These are phyloP conservation scores for Fusarium buxicola DNA, from an alignment of 2,329 filamentous ascomycete species.

Conservation along the genomic window DNA sequence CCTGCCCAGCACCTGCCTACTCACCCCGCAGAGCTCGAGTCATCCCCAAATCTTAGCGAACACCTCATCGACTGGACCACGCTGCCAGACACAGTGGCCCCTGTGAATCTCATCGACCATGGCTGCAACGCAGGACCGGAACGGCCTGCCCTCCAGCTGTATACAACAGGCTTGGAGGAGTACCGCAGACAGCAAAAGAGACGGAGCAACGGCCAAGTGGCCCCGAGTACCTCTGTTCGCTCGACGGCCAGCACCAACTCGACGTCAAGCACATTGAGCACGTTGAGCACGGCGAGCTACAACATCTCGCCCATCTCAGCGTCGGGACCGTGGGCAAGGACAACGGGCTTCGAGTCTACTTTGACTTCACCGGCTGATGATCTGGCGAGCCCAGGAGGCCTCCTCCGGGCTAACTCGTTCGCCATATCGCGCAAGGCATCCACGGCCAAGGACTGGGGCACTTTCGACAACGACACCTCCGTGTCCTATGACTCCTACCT, in stretches of 20 bases:
- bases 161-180: constrained; percentile 52
- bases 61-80: constrained; percentile 47
- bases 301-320: constrained; percentile 62
- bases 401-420: constrained; percentile 44
- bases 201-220: constrained; percentile 56
- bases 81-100: constrained; percentile 41
- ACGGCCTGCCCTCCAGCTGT: constrained; percentile 55
- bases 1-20: constrained; percentile 38
- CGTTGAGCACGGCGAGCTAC: constrained; percentile 54
- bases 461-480: constrained; percentile 47
- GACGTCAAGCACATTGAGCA: constrained; percentile 54
- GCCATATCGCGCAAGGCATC: constrained; percentile 37
- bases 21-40: constrained; percentile 44
- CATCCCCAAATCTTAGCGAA: constrained; percentile 34
- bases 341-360: constrained; percentile 55
- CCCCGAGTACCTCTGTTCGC: constrained; percentile 61
- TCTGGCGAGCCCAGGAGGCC: constrained; percentile 50
- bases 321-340: constrained; percentile 54
- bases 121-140: constrained; percentile 30
- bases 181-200: constrained; percentile 46
- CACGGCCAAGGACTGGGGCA: constrained; percentile 39
- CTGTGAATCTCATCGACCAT: constrained; percentile 41
- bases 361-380: constrained; percentile 60
- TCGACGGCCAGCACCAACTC: constrained; percentile 57
- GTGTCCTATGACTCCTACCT: constrained; percentile 48